Evolutionary conservation across 2,329 filamentous ascomycete genomes (phyloP).

Genomic region (Pyrenochaeta sp.): DNA sequence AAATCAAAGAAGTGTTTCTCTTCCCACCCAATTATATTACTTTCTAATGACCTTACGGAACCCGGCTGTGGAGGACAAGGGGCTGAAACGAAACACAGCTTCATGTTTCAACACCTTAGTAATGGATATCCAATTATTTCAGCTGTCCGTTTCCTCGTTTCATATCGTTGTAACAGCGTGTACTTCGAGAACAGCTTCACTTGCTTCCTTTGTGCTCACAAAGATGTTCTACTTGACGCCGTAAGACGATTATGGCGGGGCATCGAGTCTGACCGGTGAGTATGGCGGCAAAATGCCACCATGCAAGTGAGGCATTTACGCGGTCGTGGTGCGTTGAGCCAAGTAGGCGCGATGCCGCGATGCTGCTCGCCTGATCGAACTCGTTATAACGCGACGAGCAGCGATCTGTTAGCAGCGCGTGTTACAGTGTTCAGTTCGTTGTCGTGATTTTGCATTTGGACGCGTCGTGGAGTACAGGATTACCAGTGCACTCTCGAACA

Average conservation of each 20-base stretch:
- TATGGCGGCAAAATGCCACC: constrained; percentile 16
- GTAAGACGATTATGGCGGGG: constrained; percentile 2
- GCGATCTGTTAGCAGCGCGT: not conserved
- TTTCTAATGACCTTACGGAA: constrained; percentile 25
- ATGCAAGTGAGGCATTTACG: constrained; percentile 47
- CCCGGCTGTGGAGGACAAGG: constrained; percentile 4
- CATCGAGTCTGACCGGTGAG: constrained; percentile 15
- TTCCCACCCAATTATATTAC: constrained; percentile 28
- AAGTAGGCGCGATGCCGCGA: constrained; percentile 21
- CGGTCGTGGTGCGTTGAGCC: constrained; percentile 24
- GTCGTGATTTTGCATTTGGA: not conserved
- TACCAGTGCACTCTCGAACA: not conserved
- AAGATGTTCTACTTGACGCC: not conserved
- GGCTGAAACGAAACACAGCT: constrained; percentile 23
- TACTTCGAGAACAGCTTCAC: not conserved
- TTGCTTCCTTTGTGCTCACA: not conserved
- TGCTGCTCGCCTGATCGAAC: constrained; percentile 15
- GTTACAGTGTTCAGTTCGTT: not conserved
- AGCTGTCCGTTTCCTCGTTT: constrained; percentile 6
- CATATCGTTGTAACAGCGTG: not conserved
- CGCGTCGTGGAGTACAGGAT: not conserved
- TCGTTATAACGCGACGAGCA: not conserved
- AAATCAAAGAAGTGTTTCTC: constrained; percentile 15
- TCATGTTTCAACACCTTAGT: constrained; percentile 3
- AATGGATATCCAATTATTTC: constrained; percentile 24